Evolutionary conservation across 192 early-diverging fungal species (phyloP).

Genomic region (Podila clonocystis): DNA sequence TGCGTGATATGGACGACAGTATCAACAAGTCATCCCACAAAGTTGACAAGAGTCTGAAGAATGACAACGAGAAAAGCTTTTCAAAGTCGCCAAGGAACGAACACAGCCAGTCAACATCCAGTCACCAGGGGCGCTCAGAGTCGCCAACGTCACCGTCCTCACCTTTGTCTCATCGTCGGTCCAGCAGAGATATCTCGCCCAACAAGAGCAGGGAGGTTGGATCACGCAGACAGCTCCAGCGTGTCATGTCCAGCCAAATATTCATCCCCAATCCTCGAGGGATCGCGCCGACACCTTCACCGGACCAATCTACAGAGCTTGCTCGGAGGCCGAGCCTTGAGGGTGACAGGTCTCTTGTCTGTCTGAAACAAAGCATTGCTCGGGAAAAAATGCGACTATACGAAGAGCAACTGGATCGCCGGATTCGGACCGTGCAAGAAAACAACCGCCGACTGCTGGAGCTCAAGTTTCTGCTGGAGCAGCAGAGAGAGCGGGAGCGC

Average conservation of each 20-base stretch:
- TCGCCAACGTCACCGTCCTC: not conserved
- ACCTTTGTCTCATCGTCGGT: not conserved
- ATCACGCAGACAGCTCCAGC: constrained; percentile 6
- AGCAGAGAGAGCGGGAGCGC: not conserved
- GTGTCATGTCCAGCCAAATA: constrained; percentile 15
- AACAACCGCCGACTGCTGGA: constrained; percentile 30
- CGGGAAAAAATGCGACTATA: constrained; percentile 13
- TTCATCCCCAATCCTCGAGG: constrained; percentile 45
- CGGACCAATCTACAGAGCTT: constrained; percentile 31
- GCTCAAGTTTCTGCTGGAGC: constrained; percentile 9
- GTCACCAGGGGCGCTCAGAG: not conserved
- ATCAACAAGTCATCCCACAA: not conserved
- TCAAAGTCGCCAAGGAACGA: not conserved
- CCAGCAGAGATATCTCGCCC: not conserved
- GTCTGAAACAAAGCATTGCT: not conserved
- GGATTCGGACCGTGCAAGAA: constrained; percentile 11
- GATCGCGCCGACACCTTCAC: constrained; percentile 31
- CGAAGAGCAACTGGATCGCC: constrained; percentile 26
- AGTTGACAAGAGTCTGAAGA: not conserved
- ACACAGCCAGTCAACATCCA: not conserved
- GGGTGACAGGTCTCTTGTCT: not conserved
- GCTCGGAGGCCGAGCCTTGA: not conserved
- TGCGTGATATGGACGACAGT: not conserved
- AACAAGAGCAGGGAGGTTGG: not conserved
- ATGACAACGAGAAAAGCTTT: not conserved